Evolutionary conservation across 1,139 yeast species (phyloP), one percentile per base, ranked within the genome.

Genomic region (Dujonia santamariae): DNA sequence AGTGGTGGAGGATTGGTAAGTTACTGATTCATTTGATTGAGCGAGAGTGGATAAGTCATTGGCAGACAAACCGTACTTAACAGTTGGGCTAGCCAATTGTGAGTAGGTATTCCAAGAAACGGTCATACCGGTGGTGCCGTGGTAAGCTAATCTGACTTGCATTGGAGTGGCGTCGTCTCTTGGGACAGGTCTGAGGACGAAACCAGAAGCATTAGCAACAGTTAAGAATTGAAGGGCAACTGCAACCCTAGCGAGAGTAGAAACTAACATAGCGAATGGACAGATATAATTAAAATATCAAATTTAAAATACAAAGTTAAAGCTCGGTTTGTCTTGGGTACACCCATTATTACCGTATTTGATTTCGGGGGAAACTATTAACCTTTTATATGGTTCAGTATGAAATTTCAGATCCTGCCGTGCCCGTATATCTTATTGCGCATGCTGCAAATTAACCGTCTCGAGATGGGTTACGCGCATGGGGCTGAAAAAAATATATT

Each of bases 21-120:
- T 39, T 9, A 31, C 18, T 7, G 42, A 37, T 7, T 15, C 33
- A 12, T 20, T 19, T 29, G 39, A 32, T 8, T 24, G 24, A 16
- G 39, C 38, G 19, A 20, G 19, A 14, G 25, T 19, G 21, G 28
- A 24, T 12, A 39, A 34, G 11, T 19, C 14, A 11, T 22, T 19
- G n/a, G 38, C 25, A 11, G 32, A 24, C 6, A 25, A 17, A 6
- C 42, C 42, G 26, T 37, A 39, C 13, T 22, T 12, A 13, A 39
- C 42, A 7, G 36, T 18, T 13, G 42, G 41, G 12, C 25, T 26
- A 15, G 31, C 26, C 11, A 39, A 31, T 19, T 29, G 21, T 23
- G 30, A 23, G 18, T 27, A 39, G 7, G 42, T 39, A 19, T 37
- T 39, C 42, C 42, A 39, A 23, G 41, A 35, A 14, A 39, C 41